phyloP scores from a whole-genome alignment of 208 protist genomes.

The Acanthamoeba lugdunensis region DNA sequence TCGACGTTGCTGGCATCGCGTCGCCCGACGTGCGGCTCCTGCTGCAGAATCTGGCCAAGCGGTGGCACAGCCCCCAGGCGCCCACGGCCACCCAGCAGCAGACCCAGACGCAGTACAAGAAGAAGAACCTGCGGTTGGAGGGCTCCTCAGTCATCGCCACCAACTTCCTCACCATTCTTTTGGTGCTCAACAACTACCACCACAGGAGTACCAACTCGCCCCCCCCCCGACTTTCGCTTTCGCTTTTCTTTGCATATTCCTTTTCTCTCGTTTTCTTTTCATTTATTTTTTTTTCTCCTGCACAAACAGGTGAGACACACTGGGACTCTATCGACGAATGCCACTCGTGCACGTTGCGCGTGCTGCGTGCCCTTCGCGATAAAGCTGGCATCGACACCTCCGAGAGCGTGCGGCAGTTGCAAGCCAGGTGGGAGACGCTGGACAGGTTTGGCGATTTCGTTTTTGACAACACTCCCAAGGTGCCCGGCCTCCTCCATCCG shows the following conservation, averaged over 20 bases:
- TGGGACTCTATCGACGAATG: not conserved
- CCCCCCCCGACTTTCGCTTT: not conserved
- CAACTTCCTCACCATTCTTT: slow-evolving; percentile 16
- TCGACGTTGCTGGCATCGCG: not conserved
- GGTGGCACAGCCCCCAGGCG: not conserved
- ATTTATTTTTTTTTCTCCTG: not conserved
- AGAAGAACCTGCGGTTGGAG: not conserved
- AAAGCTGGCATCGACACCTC: not conserved
- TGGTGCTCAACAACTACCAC: not conserved
- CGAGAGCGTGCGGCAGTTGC: not conserved
- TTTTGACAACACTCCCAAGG: not conserved
- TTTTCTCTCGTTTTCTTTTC: not conserved
- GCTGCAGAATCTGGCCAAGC: not conserved
- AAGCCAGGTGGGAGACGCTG: not conserved
- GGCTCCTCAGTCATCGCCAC: not conserved
- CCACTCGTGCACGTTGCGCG: not conserved
- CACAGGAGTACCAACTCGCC: not conserved
- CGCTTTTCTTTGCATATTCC: not conserved
- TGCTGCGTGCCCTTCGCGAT: not conserved
- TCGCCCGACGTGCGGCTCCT: not conserved
- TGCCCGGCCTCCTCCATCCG: too few relatives aligned
- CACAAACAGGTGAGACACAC: not conserved
- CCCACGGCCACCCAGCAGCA: not conserved
- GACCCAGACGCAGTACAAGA: not conserved
- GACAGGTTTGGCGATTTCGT: not conserved